Evolutionary conservation across 1,284 basidiomycete species (phyloP), one percentile per base, ranked within the genome.

Genomic region (Phylloboletellus chloephorus): DNA sequence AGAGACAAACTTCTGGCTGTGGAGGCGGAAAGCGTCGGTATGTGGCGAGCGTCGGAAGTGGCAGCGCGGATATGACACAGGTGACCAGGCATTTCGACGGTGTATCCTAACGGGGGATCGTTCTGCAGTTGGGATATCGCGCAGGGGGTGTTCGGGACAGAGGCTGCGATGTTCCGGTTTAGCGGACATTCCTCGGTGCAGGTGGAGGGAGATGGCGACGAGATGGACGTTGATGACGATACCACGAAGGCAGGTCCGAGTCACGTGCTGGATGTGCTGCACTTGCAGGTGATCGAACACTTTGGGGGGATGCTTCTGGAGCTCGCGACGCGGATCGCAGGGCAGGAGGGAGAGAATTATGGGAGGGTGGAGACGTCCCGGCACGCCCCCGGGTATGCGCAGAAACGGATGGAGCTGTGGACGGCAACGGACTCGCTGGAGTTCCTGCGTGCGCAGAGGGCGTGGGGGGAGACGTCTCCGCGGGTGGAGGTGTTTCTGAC

Each of bases 261-360:
- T 33, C 76, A 84, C 54, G 70, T 79, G 4, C 66, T 82, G 43
- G 80, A 82, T 58, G 64, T 72, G 42, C 69, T 88, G 30, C 85
- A 88, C 54, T 57, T 76, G 22, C 76, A 83, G 50, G 71, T 86
- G 33, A 69, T 83, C 37, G 76, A 79, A 34, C 77, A 85, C 55
- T 87, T 88, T 56, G 69, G 69, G 19, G 68, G 70, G 29, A 58
- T 83, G 37, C 68, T 88, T 25, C 60, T 69, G 25, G 74, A 76
- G 31, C 67, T 86, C 4, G 78, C 74, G 21, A 63, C 61, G 39
- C 72, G 71, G 42, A 69, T 79, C 12, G 78, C 72, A 21, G 76
- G 68, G 2, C 55, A 60, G 22, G 74, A 70, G 38, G 65, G 69
- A 16, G 60, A 61, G 43, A 49, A 22, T 22, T 53, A 57, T 49